Conservation (phyloP, 192 early-diverging fungal genomes). For the Funneliformis mosseae region DNA sequence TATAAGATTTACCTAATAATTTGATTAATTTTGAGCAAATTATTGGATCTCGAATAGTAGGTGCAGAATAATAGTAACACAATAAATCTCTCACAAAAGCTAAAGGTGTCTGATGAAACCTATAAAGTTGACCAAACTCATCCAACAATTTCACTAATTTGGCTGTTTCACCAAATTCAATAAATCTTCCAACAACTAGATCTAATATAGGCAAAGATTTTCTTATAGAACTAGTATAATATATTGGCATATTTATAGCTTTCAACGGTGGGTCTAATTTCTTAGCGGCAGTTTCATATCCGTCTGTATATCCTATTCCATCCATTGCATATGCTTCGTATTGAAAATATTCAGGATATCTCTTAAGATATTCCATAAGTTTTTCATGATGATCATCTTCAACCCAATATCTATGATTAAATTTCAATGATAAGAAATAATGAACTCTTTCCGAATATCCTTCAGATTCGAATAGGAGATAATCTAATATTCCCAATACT, state of each 20-base stretch:
- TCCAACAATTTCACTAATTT: constrained; percentile 64
- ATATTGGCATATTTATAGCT: constrained; percentile 63
- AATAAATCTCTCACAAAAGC: constrained; percentile 68
- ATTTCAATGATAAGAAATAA: constrained; percentile 66
- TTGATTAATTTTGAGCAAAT: constrained; percentile 58
- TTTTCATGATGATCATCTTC: constrained; percentile 71
- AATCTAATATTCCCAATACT: constrained; percentile 54
- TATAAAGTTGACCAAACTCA: constrained; percentile 63
- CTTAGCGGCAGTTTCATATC: constrained; percentile 39
- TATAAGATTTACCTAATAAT: constrained; percentile 59
- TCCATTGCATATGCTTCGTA: constrained; percentile 67
- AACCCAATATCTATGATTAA: constrained; percentile 69
- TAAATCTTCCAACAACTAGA: constrained; percentile 63
- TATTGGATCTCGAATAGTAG: constrained; percentile 56
- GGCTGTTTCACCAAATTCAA: constrained; percentile 64
- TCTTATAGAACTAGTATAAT: constrained; percentile 69
- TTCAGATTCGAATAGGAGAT: constrained; percentile 55
- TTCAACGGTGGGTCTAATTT: constrained; percentile 58
- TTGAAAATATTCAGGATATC: constrained; percentile 75
- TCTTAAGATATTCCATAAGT: constrained; percentile 59
- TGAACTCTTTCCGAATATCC: constrained; percentile 55
- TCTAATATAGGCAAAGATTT: constrained; percentile 70
- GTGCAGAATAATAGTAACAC: constrained; percentile 67
- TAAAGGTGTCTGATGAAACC: constrained; percentile 68
- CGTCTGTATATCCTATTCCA: background rate